Conservation (phyloP, 306 rosid species). For the Trifolium repens region DNA sequence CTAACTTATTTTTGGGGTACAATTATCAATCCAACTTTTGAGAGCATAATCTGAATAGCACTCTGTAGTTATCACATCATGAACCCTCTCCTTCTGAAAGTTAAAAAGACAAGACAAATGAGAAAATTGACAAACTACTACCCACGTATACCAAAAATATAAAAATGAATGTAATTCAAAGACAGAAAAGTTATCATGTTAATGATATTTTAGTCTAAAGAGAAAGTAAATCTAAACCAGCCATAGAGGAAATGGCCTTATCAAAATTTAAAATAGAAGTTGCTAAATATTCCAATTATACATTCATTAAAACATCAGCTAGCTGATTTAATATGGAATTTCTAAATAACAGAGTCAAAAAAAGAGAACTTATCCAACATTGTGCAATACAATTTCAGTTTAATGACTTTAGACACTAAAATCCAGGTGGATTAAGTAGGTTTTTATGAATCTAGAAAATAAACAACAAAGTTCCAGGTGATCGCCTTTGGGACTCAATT, state of each 20-base stretch:
- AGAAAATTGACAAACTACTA: slow-evolving; percentile 13
- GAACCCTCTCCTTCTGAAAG: slow-evolving; percentile 57
- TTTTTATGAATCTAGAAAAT: slow-evolving; percentile 41
- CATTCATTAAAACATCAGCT: slow-evolving; percentile 5
- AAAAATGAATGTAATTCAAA: not conserved
- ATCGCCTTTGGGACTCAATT: slow-evolving; percentile 47
- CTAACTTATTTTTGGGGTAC: slow-evolving; percentile 1
- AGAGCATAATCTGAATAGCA: slow-evolving; percentile 41
- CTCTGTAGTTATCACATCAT: slow-evolving; percentile 48
- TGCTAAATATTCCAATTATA: slow-evolving; percentile 7
- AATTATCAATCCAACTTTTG: slow-evolving; percentile 30
- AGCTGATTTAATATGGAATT: slow-evolving; percentile 27
- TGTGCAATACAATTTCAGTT: slow-evolving; percentile 42
- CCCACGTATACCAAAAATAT: not conserved
- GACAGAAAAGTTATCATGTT: not conserved
- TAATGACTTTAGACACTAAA: slow-evolving; percentile 35
- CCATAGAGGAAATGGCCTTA: not conserved
- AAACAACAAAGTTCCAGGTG: slow-evolving; percentile 35
- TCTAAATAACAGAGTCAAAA: not conserved
- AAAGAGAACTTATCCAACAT: slow-evolving; percentile 17
- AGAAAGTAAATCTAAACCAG: not conserved
- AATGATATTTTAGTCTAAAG: not conserved
- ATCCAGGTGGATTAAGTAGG: slow-evolving; percentile 20
- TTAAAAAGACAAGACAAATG: slow-evolving; percentile 32
- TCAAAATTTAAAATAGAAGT: not conserved